Conservation (phyloP, 495 filamentous ascomycete species). For the Neurospora sp. region DNA sequence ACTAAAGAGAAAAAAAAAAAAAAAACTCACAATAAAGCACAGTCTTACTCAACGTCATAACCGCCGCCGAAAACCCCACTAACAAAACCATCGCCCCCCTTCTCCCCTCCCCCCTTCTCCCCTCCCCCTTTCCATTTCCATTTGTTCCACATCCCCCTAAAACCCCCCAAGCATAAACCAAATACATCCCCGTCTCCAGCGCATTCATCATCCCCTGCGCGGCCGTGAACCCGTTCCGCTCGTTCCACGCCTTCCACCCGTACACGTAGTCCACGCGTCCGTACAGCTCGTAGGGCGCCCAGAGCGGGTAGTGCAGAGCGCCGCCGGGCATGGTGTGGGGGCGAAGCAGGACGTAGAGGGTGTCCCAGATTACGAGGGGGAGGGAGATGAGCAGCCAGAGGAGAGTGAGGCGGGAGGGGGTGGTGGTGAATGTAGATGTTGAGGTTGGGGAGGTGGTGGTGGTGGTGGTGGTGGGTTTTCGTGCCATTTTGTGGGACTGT, state of each 20-base stretch:
- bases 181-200: constrained; percentile 61
- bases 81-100: constrained; percentile 54
- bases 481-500: neutral
- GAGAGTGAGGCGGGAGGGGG: constrained; percentile 52
- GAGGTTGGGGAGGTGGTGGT: neutral
- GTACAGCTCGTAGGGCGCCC: constrained; percentile 74
- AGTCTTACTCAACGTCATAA: constrained; percentile 86
- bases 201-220: constrained; percentile 69
- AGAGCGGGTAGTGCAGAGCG: constrained; percentile 61
- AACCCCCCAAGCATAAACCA: constrained; percentile 47
- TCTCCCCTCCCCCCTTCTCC: constrained; percentile 46
- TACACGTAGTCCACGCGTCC: constrained; percentile 75
- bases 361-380: constrained; percentile 78
- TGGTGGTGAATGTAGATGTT: constrained; percentile 11
- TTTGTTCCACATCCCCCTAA: constrained; percentile 14
- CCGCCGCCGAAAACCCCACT: constrained; percentile 54
- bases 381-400: constrained; percentile 71
- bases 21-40: constrained; percentile 65
- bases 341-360: constrained; percentile 67
- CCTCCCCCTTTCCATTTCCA: constrained; percentile 35
- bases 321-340: constrained; percentile 81
- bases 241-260: constrained; percentile 66
- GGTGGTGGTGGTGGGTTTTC: neutral
- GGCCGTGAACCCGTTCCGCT: constrained; percentile 64
- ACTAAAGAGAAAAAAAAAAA: neutral